phyloP scores from a whole-genome alignment of 2,329 filamentous ascomycete genomes.

The Emericellopsis cladophorae region DNA sequence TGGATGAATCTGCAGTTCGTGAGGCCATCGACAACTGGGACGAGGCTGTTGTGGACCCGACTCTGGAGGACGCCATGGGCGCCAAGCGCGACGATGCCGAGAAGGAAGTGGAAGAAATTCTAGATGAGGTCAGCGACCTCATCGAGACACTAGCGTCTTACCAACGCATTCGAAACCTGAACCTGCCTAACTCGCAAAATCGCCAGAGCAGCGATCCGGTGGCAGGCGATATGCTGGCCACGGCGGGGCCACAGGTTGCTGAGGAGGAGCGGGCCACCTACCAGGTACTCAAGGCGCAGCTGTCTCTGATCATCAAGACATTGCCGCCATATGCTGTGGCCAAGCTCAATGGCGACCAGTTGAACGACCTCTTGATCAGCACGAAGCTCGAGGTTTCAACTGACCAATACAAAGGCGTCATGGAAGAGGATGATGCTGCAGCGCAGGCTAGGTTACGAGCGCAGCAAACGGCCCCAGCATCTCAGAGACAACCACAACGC shows the following conservation, averaged over 20 bases:
- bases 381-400: slow-evolving; percentile 63
- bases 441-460: slow-evolving; percentile 35
- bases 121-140: slow-evolving; percentile 62
- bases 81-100: slow-evolving; percentile 45
- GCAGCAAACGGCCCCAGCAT: slow-evolving; percentile 18
- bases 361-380: slow-evolving; percentile 74
- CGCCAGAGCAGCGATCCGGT: slow-evolving; percentile 49
- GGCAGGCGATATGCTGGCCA: slow-evolving; percentile 53
- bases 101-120: slow-evolving; percentile 55
- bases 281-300: slow-evolving; percentile 60
- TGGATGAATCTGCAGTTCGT: slow-evolving; percentile 40
- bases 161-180: slow-evolving; percentile 66
- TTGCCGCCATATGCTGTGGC: slow-evolving; percentile 78
- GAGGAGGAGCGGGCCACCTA: slow-evolving; percentile 52
- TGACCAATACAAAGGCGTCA: slow-evolving; percentile 62
- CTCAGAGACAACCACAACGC: slow-evolving; percentile 22
- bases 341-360: slow-evolving; percentile 72
- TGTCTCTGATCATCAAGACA: slow-evolving; percentile 59
- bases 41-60: slow-evolving; percentile 43
- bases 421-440: slow-evolving; percentile 70
- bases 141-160: slow-evolving; percentile 67
- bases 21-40: slow-evolving; percentile 47
- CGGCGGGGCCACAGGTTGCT: slow-evolving; percentile 55
- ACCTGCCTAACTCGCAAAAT: slow-evolving; percentile 50
- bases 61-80: slow-evolving; percentile 38